These are phyloP conservation scores for Paramecium tetraurelia DNA, from an alignment of 73 alveolate genomes.

Conservation along the genomic window DNA sequence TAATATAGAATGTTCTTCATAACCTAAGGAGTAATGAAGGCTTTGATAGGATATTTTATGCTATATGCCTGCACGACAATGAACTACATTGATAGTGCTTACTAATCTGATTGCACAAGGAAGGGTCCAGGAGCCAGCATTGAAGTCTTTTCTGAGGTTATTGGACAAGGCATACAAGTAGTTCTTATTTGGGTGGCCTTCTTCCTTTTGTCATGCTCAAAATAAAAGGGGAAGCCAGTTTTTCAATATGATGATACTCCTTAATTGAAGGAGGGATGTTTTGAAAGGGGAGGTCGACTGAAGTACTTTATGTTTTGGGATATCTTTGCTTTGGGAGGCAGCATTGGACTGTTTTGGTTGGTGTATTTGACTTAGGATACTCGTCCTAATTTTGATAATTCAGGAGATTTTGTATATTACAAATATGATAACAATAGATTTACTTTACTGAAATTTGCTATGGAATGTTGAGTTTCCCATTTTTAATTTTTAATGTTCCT, in stretches of 20 bases:
- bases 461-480: constrained; percentile 60
- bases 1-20: constrained; percentile 35
- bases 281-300: constrained; percentile 54
- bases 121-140: constrained; percentile 41
- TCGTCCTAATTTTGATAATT: constrained; percentile 35
- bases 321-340: constrained; percentile 52
- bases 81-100: not conserved
- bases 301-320: constrained; percentile 56
- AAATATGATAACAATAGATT: not conserved
- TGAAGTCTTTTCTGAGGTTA: constrained; percentile 49
- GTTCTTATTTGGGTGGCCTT: constrained; percentile 56
- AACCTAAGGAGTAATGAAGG: constrained; percentile 59
- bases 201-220: constrained; percentile 44
- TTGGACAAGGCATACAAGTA: constrained; percentile 12
- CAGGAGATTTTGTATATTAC: constrained; percentile 37
- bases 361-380: not conserved
- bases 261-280: not conserved
- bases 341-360: constrained; percentile 47
- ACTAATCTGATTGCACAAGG: constrained; percentile 11
- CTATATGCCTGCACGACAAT: constrained; percentile 41
- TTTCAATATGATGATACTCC: constrained; percentile 35
- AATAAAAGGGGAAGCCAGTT: constrained; percentile 51
- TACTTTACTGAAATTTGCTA: constrained; percentile 48
- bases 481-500: constrained; percentile 43
- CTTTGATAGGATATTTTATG: constrained; percentile 49